Evolutionary conservation across 371 early-diverging fungal genomes (phyloP).

Genomic region (Lichtheimia corymbifera): DNA sequence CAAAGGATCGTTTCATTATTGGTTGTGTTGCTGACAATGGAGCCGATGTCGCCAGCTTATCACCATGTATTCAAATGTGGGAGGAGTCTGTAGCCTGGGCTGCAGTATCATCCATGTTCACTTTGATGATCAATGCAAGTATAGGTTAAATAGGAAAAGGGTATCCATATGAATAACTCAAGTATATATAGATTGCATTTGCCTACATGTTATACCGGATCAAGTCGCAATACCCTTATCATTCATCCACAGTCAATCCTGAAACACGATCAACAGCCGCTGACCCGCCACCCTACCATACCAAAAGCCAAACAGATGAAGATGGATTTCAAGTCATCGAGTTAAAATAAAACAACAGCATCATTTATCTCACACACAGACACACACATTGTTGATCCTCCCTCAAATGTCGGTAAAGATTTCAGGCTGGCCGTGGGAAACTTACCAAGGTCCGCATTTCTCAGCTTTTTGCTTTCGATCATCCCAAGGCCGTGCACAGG

Average conservation of each 20-base stretch:
- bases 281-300: no score
- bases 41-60: not conserved
- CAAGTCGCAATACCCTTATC: conserved; percentile 13
- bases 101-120: conserved; percentile 16
- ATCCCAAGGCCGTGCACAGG: no score
- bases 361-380: no score
- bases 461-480: no score
- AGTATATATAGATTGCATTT: conserved; percentile 13
- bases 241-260: conserved; percentile 5
- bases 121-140: conserved; percentile 26
- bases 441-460: no score
- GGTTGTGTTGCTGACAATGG: conserved; percentile 14
- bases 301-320: conserved; percentile 11
- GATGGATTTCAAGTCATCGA: conserved; percentile 33
- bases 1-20: conserved; percentile 21
- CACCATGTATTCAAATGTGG: conserved; percentile 20
- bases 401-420: no score
- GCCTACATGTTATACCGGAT: conserved; percentile 24
- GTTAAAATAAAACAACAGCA: conserved; percentile 16
- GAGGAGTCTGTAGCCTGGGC: conserved; percentile 20
- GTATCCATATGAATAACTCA: no score
- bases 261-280: not conserved
- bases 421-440: no score
- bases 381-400: no score
- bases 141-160: not conserved